Evolutionary conservation across 345 rosid genomes (phyloP), one percentile per base, ranked within the genome.

Genomic region (Rhodamnia argentea): DNA sequence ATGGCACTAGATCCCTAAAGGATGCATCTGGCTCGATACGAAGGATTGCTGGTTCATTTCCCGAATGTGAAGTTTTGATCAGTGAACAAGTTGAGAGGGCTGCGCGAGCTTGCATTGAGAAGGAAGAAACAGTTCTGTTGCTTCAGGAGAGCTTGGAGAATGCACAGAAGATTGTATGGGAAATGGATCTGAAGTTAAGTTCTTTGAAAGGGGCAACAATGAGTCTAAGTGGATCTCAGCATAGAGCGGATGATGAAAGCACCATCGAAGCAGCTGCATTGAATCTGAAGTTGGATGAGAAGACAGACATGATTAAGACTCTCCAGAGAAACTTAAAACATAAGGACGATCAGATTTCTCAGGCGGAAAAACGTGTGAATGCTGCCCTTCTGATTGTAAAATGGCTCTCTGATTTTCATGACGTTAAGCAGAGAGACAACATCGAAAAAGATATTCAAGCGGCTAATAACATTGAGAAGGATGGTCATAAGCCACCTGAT

Each of bases 81-180:
- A 89, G 92, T 86, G 96, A 93, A 89, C 88, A 95, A 88, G 93
- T 95, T 87, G 94, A 92, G 93, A 92, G 90, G 90, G 97, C 96
- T 86, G 96, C 95, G 83, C 90, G 88, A 89, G 92, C 90, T 86
- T 96, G 96, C 92, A 90, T 95, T 83, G 94, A 92, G 87, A 95
- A 95, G 90, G 98, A 96, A 89, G 96, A 95, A 90, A 90, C 92
- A 83, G 93, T 95, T 86, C 89, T 93, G 85, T 91, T 89, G 84
- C 92, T 96, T 62, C 95, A 96, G 89, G 91, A 90, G 90, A 93
- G 98, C 91, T 92, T 96, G 92, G 97, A 94, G 91, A 96, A 94
- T 86, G 95, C 99, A 85, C 94, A 91, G 89, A 92, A 91, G 88
- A 90, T 92, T 93, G 91, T 92, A 58, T 74, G 84, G 75, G 99